Percentiles rank a stretch among this genome's conserved stretches.
Conservation (phyloP, 345 rosid species). For the Populus euphratica region DNA sequence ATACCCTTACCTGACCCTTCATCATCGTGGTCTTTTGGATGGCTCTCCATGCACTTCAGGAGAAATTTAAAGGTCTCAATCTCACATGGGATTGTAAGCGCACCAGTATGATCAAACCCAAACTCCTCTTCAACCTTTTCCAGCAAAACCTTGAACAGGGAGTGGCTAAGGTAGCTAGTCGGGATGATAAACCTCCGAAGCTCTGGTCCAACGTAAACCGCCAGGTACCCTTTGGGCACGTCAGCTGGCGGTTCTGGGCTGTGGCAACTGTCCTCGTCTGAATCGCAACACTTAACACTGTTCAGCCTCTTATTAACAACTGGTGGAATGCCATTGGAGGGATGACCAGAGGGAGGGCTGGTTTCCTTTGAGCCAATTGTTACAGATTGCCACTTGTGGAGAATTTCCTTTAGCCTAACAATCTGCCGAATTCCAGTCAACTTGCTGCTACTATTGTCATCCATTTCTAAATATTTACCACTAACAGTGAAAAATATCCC, state of each 20-base stretch:
- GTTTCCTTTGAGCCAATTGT: slow-evolving; percentile 44
- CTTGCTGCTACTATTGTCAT: slow-evolving; percentile 54
- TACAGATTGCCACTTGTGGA: slow-evolving; percentile 90
- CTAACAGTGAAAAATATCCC: slow-evolving; percentile 20
- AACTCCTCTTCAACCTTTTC: slow-evolving; percentile 91
- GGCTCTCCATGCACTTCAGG: slow-evolving; percentile 71
- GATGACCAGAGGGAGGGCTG: slow-evolving; percentile 9
- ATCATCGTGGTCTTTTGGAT: slow-evolving; percentile 39
- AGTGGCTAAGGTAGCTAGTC: slow-evolving; percentile 75
- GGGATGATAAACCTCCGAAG: slow-evolving; percentile 92
- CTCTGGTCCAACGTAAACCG: slow-evolving; percentile 88
- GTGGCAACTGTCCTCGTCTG: slow-evolving; percentile 75
- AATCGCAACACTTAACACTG: slow-evolving; percentile 47
- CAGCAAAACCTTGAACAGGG: slow-evolving; percentile 76
- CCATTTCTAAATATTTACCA: slow-evolving; percentile 45
- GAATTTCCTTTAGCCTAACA: slow-evolving; percentile 70
- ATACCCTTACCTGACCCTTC: slow-evolving; percentile 31
- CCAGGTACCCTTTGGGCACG: slow-evolving; percentile 86
- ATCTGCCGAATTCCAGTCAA: slow-evolving; percentile 77
- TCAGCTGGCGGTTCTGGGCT: slow-evolving; percentile 72
- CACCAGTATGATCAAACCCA: slow-evolving; percentile 84
- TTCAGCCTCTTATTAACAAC: slow-evolving; percentile 50
- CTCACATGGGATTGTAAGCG: slow-evolving; percentile 89
- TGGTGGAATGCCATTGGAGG: slow-evolving; percentile 35
- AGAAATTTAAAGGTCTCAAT: slow-evolving; percentile 93